Conservation (phyloP, 2,329 filamentous ascomycete genomes). For the Colletotrichum viniferum region DNA sequence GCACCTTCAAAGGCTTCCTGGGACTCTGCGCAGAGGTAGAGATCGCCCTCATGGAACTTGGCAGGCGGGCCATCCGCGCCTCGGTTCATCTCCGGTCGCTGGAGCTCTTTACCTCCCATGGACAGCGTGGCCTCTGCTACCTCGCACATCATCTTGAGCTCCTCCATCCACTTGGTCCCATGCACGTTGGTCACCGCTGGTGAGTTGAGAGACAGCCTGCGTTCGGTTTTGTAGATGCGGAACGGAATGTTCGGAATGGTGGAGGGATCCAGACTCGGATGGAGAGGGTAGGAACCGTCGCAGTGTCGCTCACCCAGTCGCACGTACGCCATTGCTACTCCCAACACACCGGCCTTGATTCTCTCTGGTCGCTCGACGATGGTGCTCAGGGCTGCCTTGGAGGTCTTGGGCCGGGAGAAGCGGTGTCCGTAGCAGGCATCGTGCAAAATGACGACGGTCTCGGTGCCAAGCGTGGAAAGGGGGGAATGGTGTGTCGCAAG, state of each 20-base stretch:
- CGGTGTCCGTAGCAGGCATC: constrained; percentile 96
- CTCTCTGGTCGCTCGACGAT: constrained; percentile 96
- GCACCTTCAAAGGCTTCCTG: constrained; percentile 88
- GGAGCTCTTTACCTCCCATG: constrained; percentile 77
- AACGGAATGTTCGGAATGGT: constrained; percentile 73
- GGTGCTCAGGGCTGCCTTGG: constrained; percentile 70
- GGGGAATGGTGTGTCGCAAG: constrained; percentile 64
- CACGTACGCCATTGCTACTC: constrained; percentile 86
- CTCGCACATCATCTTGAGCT: constrained; percentile 84
- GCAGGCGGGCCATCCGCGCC: constrained; percentile 47
- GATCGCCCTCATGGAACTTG: constrained; percentile 82
- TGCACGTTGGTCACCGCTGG: constrained; percentile 88
- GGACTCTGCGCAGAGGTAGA: constrained; percentile 90
- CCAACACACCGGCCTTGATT: constrained; percentile 81
- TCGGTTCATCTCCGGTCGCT: constrained; percentile 67
- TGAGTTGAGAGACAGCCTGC: constrained; percentile 73
- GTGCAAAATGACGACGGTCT: constrained; percentile 85
- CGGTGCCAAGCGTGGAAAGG: constrained; percentile 43
- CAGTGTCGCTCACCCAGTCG: constrained; percentile 82
- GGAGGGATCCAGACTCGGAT: constrained; percentile 62
- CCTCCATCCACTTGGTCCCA: constrained; percentile 90
- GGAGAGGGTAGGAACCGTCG: constrained; percentile 70
- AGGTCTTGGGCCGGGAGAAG: constrained; percentile 82
- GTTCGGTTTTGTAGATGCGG: constrained; percentile 79
- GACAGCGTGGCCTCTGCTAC: constrained; percentile 79